Percentiles rank a stretch among this genome's conserved stretches.
Evolutionary conservation across 1,284 basidiomycete species (phyloP).

Genomic region (Laetiporus sulphureus): DNA sequence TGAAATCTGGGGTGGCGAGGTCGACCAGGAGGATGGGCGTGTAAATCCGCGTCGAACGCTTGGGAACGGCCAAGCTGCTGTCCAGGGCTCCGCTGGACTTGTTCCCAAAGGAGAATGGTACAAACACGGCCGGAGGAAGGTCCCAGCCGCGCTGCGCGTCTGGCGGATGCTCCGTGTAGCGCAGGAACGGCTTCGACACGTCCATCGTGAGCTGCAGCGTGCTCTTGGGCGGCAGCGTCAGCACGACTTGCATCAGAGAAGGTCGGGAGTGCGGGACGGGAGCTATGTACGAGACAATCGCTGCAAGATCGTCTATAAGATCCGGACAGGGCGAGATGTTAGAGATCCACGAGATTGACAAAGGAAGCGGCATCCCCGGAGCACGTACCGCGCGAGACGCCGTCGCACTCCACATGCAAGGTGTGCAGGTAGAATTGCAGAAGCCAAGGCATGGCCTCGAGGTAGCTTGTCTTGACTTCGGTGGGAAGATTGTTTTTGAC

Average conservation of each 20-base stretch:
- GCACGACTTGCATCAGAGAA: constrained; percentile 65
- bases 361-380: constrained; percentile 4
- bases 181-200: constrained; percentile 81
- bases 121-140: constrained; percentile 76
- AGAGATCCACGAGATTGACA: constrained; percentile 1
- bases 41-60: constrained; percentile 51
- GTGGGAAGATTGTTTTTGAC: constrained; percentile 59
- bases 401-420: constrained; percentile 40
- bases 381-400: constrained; percentile 36
- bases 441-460: constrained; percentile 93
- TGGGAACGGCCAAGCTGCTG: not conserved
- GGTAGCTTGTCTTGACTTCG: constrained; percentile 59
- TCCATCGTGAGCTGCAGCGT: constrained; percentile 67
- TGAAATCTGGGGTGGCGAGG: constrained; percentile 94
- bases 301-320: constrained; percentile 48
- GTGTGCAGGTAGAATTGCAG: constrained; percentile 88
- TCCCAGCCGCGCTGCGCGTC: constrained; percentile 96
- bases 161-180: constrained; percentile 93
- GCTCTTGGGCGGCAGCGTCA: constrained; percentile 66
- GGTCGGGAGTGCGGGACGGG: constrained; percentile 65
- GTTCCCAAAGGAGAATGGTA: constrained; percentile 31
- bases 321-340: constrained; percentile 2
- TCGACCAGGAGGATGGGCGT: constrained; percentile 81
- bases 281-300: constrained; percentile 59
- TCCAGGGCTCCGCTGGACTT: not conserved